Percentiles rank a stretch among this genome's conserved stretches.
phyloP scores from a whole-genome alignment of 345 rosid genomes.

The Eucalyptus pauciflora region DNA sequence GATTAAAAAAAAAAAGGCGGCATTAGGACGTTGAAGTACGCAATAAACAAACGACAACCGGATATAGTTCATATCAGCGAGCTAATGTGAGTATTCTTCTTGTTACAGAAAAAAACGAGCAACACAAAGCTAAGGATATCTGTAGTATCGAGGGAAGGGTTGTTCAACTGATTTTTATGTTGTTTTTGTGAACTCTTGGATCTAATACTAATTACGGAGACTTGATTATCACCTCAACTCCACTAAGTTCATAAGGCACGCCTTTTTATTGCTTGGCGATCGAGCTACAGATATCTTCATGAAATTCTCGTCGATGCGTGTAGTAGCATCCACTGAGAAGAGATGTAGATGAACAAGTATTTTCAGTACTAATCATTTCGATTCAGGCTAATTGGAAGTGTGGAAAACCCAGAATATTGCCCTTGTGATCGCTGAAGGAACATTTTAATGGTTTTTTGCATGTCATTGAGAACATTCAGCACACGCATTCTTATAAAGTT shows the following conservation, averaged over 20 bases:
- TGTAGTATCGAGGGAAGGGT: background rate
- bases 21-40: background rate
- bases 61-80: background rate
- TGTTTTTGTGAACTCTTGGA: background rate
- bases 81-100: background rate
- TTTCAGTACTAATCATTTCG: background rate
- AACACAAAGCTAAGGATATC: background rate
- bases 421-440: background rate
- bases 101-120: background rate
- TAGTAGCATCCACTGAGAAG: background rate
- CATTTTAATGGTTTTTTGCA: background rate
- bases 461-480: background rate
- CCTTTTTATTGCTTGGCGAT: background rate
- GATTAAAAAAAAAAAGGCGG: background rate
- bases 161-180: background rate
- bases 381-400: background rate
- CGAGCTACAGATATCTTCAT: background rate
- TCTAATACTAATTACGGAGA: background rate
- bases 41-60: background rate
- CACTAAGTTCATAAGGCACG: background rate
- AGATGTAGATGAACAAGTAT: background rate
- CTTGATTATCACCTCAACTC: background rate
- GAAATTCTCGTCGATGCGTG: background rate
- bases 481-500: background rate
- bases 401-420: background rate